Base-by-base conservation (phyloP, 1,284 basidiomycete species). In the Meira miltonrushii region DNA sequence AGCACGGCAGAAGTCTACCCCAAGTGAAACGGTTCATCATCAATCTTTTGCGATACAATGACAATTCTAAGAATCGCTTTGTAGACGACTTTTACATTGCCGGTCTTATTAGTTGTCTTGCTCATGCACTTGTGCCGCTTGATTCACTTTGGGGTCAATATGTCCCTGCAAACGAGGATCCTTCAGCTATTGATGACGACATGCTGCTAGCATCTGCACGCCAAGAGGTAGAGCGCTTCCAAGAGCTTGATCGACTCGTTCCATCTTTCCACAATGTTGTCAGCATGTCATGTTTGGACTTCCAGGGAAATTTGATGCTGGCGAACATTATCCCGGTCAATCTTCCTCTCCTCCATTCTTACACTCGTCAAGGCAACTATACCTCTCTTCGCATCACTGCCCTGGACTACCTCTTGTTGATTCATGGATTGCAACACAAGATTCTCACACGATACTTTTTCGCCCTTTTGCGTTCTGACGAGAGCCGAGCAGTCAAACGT, bases 261-360 rank as follows among this genome's bases (percentile, higher is more conserved):
- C 91, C 95, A 2, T 95, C 93, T 3, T 88, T 87, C 61, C 92
- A 96, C 74, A 98, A 98, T 73, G 86, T 92, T 23, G 87, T 98
- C 41, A 93, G 93, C 0, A 84, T 92, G 56, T 91, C 94, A 33
- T 60, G 66, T 43, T 62, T 78, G 12, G 75, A 78, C 55, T 75
- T 71, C 43, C 66, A 75, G 21, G 55, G 62, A 5, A 39, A 57
- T 39, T 54, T 72, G 56, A 67, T 67, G 57, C 60, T 73, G 15
- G 65, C 66, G 25, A 69, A 72, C 71, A 84, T 95, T 54, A 84
- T 91, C 55, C 87, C 90, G 1, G 88, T 87, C 62, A 89, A 94
- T 70, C 83, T 89, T 28, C 84, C 86, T 59, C 81, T 87, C 17
- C 94, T 94, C 80, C 87, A 98, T 71, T 85, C 87, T 3, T 86